Evolutionary conservation across 768 basidiomycete genomes (phyloP), one percentile per base, ranked within the genome.

Genomic region (Naganishia onofrii): DNA sequence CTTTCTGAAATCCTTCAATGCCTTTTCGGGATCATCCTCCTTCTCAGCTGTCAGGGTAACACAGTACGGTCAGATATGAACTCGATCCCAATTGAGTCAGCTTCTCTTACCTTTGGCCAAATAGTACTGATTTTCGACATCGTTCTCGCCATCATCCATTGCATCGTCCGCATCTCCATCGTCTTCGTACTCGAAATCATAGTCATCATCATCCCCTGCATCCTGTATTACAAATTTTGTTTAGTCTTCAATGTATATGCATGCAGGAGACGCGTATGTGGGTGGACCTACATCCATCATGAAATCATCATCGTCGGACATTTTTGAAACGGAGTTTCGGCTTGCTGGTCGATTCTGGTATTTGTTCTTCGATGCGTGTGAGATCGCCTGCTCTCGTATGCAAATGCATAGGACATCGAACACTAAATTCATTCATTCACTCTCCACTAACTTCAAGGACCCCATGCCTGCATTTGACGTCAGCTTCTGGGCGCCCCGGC

Each of bases 71-170:
- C 21, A 26, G 32, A 1, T 1, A 12, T 29, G 51, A 31, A 15
- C 15, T 55, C 6, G 58, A 36, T 12, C 21, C 36, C 29, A 31
- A n/a, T n/a, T 7, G 26, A n/a, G 42, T 32, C n/a, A 51, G 13
- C 26, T 44, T 2, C 46, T 81, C 89, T 64, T 74, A 97, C 95
- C 88, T 82, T 99, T 99, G 13, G 96, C 96, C 58, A 89, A 90
- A 81, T 98, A 98, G 83, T 99, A 99, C 87, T 93, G 88, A 78
- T 99, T 99, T 83, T 99, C 96, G 54, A 96, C 88, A 82, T 96
- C 94, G 29, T 88, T 90, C 66, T 87, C 90, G 58, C 86, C 90
- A 0, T 87, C 74, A 74, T 90, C 90, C 67, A 73, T 77, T 13
- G 72, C 79, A 13, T 57, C 74, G 68, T 91, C 87, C 32, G 86